Conservation (phyloP, 371 early-diverging fungal species). For the Rhizopus stolonifer region DNA sequence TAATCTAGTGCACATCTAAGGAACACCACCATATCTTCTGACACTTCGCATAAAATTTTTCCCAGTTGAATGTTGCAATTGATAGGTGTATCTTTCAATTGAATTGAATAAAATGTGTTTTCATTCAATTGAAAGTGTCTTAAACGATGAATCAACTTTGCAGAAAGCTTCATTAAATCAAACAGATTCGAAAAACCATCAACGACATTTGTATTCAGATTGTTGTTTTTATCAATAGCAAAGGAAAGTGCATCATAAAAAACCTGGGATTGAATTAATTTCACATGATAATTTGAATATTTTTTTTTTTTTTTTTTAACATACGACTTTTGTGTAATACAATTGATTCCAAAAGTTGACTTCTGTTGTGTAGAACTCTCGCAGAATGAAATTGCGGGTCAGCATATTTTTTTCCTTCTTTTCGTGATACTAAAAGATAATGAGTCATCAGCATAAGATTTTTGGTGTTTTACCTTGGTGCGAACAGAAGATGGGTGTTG, state of each 20-base stretch:
- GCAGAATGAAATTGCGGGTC: constrained; percentile 37
- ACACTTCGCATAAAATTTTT: constrained; percentile 21
- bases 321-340: constrained; percentile 41
- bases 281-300: background rate
- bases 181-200: constrained; percentile 36
- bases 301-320: background rate
- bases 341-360: constrained; percentile 46
- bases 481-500: background rate
- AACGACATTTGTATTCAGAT: constrained; percentile 14
- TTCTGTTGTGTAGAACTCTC: constrained; percentile 46
- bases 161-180: constrained; percentile 38
- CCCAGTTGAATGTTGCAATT: constrained; percentile 17
- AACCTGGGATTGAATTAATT: constrained; percentile 15
- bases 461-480: background rate
- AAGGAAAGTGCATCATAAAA: constrained; percentile 31
- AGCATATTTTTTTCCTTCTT: constrained; percentile 18
- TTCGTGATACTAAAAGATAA: constrained; percentile 5
- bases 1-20: constrained; percentile 42
- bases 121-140: constrained; percentile 18
- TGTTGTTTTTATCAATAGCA: constrained; percentile 18
- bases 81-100: background rate
- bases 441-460: background rate
- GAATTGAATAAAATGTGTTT: background rate
- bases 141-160: constrained; percentile 29
- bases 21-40: constrained; percentile 29